Evolutionary conservation across 371 early-diverging fungal species (phyloP), one percentile per base, ranked within the genome.

Genomic region (Rhizopus delemar): DNA sequence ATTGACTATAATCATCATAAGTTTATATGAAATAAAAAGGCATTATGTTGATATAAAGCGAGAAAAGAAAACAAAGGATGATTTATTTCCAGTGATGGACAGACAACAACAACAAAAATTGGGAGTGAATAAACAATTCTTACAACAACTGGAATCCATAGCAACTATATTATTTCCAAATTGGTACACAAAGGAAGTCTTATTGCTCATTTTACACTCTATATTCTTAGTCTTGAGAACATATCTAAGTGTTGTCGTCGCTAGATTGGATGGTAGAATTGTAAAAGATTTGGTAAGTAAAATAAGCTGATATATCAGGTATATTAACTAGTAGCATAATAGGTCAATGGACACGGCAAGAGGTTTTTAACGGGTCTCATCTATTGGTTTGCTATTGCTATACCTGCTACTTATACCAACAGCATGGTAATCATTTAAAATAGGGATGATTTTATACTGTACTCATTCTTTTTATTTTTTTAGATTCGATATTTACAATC

Each of bases 381-480:
- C 11, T 89, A 92, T 65, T 98, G 98, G 98, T 97, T 98, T 82
- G 90, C 89, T 31, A 90, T 98, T 59, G 96, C 97, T 28, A 74
- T 98, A 9, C 98, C 98, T 29, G 98, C 98, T 12, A 96, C 96
- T 6, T 98, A 97, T 71, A 97, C 97, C 16, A 98, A 98, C 77
- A 90, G 90, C 73, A 95, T 98, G 97, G 87, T 89, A 72, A 22
- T 22, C 22, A 22, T 22, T 1, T 22, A 39, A 49, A 34, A 12
- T 8, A 12, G 33, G 4, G 43, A 39, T 39, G 12, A 39, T 36
- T 48, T 51, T 38, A 22, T 56, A 7, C 11, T 29, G 38, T 28
- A 13, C 16, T 46, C 1, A 11, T 31, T 29, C 56, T 15, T 41
- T 3, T 36, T 22, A 31, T 56, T 12, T 8, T 22, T 4, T 8